phyloP scores from a whole-genome alignment of 2,329 filamentous ascomycete genomes.

The Ophiostoma piceae region DNA sequence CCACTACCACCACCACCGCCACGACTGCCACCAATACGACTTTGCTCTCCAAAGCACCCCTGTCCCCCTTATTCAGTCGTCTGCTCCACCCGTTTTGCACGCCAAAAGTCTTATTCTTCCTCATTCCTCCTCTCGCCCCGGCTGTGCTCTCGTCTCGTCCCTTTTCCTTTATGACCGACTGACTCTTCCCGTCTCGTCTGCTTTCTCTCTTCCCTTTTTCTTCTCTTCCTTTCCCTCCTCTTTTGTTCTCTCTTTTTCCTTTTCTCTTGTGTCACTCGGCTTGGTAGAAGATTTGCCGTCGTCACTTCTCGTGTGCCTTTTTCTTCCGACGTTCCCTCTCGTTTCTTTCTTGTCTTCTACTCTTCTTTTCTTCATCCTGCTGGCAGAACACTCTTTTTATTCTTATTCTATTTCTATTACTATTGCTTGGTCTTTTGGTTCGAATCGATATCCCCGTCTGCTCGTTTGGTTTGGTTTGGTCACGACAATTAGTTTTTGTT shows the following conservation, averaged over 20 bases:
- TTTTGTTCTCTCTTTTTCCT: conserved; percentile 28
- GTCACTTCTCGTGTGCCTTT: conserved; percentile 35
- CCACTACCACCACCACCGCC: background rate
- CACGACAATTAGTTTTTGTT: background rate
- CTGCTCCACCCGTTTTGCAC: conserved; percentile 18
- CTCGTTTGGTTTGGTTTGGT: conserved; percentile 12
- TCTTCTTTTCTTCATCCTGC: conserved; percentile 43
- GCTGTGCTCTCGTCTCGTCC: conserved; percentile 5
- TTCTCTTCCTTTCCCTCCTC: conserved; percentile 18
- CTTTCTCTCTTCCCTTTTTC: conserved; percentile 15
- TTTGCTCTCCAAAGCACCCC: conserved; percentile 16
- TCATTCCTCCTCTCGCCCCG: background rate
- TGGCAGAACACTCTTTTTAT: conserved; percentile 47
- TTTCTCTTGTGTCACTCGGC: conserved; percentile 36
- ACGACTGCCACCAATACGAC: background rate
- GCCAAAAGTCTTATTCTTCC: conserved; percentile 4
- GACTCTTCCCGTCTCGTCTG: conserved; percentile 1
- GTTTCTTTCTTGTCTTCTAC: conserved; percentile 30
- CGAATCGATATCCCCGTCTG: background rate
- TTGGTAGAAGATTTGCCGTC: conserved; percentile 43
- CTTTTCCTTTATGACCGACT: conserved; percentile 9
- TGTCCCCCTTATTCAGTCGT: conserved; percentile 20
- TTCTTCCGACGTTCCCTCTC: conserved; percentile 36
- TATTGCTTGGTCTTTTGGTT: conserved; percentile 33
- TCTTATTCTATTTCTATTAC: conserved; percentile 5